A percentile compares a stretch with the other conserved stretches of the same genome.
Evolutionary conservation across 805 yeast genomes (phyloP).

Genomic region (Candida bentonensis): DNA sequence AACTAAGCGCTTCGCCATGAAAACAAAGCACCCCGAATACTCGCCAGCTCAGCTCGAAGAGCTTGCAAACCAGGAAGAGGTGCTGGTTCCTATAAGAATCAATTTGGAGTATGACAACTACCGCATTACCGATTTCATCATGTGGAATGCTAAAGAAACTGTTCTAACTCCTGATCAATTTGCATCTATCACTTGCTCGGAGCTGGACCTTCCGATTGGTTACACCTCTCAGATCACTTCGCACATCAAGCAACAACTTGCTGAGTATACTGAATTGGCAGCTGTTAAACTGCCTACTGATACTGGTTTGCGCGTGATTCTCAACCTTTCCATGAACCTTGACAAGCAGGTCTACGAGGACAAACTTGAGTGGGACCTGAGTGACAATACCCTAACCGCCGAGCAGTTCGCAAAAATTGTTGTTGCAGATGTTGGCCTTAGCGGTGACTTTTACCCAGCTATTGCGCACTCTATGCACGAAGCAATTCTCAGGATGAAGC

Average conservation of each 20-base stretch:
- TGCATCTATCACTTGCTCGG: slow-evolving; percentile 66
- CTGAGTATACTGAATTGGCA: slow-evolving; percentile 53
- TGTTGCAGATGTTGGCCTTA: slow-evolving; percentile 71
- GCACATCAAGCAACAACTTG: slow-evolving; percentile 68
- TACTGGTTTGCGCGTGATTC: slow-evolving; percentile 55
- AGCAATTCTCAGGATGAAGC: slow-evolving; percentile 56
- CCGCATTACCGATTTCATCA: slow-evolving; percentile 46
- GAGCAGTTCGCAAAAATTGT: slow-evolving; percentile 72
- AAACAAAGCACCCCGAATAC: slow-evolving; percentile 25
- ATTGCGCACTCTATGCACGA: slow-evolving; percentile 82
- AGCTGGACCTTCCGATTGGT: slow-evolving; percentile 61
- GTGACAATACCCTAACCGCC: slow-evolving; percentile 42
- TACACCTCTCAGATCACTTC: slow-evolving; percentile 49
- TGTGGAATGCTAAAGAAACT: slow-evolving; percentile 61
- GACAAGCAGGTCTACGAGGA: slow-evolving; percentile 80
- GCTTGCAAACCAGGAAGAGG: slow-evolving; percentile 27
- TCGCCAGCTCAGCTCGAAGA: slow-evolving; percentile 24
- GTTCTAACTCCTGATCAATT: slow-evolving; percentile 58
- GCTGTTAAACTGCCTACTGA: slow-evolving; percentile 54
- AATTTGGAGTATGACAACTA: slow-evolving; percentile 42
- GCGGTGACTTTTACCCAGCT: slow-evolving; percentile 79
- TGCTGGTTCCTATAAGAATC: slow-evolving; percentile 53
- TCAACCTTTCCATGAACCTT: slow-evolving; percentile 68
- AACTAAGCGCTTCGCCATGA: slow-evolving; percentile 26
- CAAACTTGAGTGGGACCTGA: slow-evolving; percentile 86